Conservation (phyloP, 2,329 filamentous ascomycete species). For the Cladobotryum protrusum region DNA sequence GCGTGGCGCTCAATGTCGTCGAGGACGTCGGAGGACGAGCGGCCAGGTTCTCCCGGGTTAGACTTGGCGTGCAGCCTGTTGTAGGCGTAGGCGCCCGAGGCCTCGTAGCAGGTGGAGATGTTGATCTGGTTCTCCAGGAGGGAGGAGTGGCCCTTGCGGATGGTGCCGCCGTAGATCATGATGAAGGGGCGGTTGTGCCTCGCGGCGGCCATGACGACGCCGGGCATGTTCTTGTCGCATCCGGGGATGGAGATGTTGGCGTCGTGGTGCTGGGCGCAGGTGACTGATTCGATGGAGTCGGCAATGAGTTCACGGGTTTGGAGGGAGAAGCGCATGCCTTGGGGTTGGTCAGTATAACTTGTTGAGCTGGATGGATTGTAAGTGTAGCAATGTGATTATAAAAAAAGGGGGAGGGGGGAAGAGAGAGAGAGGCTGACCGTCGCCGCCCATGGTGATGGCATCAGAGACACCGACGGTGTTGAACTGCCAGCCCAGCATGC, state of each 20-base stretch:
- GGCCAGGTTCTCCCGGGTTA: conserved; percentile 53
- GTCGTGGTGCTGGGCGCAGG: conserved; percentile 86
- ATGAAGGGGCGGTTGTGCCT: conserved; percentile 86
- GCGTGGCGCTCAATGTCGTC: conserved; percentile 75
- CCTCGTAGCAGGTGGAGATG: conserved; percentile 83
- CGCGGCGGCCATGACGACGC: conserved; percentile 82
- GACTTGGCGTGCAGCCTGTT: conserved; percentile 67
- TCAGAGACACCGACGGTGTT: conserved; percentile 86
- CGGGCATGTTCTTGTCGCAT: conserved; percentile 98
- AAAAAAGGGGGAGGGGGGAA: background rate
- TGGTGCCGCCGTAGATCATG: conserved; percentile 94
- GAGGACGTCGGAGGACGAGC: conserved; percentile 70
- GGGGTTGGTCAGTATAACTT: background rate
- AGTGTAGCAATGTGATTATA: too few species aligned
- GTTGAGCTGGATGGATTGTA: too few species aligned
- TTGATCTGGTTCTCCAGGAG: conserved; percentile 76
- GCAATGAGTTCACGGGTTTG: conserved; percentile 90
- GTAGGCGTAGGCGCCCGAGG: conserved; percentile 75
- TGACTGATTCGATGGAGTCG: conserved; percentile 89
- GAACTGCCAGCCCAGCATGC: conserved; percentile 92
- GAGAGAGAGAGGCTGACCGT: conserved; percentile 47
- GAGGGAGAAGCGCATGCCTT: conserved; percentile 89
- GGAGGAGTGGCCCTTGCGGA: conserved; percentile 76
- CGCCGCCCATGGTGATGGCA: conserved; percentile 90
- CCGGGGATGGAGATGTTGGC: conserved; percentile 90